phyloP scores from a whole-genome alignment of 192 early-diverging fungal genomes.

The Podila minutissima region DNA sequence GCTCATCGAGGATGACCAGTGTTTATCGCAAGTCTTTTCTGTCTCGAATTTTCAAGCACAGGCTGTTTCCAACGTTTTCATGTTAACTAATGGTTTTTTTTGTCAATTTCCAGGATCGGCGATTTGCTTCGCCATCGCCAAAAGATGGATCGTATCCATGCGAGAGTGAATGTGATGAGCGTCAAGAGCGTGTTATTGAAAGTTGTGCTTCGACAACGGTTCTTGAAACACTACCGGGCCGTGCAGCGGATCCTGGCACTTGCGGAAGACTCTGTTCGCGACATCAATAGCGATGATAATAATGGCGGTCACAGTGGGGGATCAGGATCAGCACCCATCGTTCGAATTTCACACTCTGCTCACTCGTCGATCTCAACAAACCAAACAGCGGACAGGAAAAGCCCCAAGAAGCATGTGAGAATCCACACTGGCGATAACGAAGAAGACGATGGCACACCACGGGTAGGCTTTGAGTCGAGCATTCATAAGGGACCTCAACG shows the following conservation, averaged over 20 bases:
- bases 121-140: conserved; percentile 47
- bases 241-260: conserved; percentile 16
- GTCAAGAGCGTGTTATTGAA: conserved; percentile 28
- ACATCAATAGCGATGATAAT: not conserved
- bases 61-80: not conserved
- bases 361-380: not conserved
- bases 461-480: too few species aligned
- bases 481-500: too few species aligned
- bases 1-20: conserved; percentile 64
- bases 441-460: not conserved
- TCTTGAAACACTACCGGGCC: conserved; percentile 28
- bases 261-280: not conserved
- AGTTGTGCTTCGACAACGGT: conserved; percentile 28
- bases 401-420: conserved; percentile 10
- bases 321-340: not conserved
- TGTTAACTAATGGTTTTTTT: not conserved
- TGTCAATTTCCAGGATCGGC: conserved; percentile 1
- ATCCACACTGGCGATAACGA: conserved; percentile 8
- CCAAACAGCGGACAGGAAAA: not conserved
- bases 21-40: conserved; percentile 28
- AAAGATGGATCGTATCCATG: conserved; percentile 51
- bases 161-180: conserved; percentile 27
- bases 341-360: conserved; percentile 4
- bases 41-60: not conserved
- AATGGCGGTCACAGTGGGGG: not conserved